phyloP scores from a whole-genome alignment of 768 basidiomycete genomes.

The Lentinus tigrinus region DNA sequence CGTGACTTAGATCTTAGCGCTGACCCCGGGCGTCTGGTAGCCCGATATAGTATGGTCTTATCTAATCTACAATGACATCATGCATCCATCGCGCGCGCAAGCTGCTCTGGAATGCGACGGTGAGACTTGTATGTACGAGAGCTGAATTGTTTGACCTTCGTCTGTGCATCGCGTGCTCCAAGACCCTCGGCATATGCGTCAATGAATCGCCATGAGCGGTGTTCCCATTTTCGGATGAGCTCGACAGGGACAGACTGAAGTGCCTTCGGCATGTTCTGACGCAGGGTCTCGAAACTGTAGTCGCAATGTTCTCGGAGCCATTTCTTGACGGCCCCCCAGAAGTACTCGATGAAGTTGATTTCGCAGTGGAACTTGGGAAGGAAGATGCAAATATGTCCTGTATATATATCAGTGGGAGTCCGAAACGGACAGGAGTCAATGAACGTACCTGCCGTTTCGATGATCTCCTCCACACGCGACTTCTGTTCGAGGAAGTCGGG shows the following conservation, averaged over 20 bases:
- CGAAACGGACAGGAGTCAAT: background rate
- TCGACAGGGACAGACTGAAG: conserved; percentile 19
- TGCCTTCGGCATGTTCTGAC: conserved; percentile 25
- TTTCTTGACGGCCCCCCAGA: conserved; percentile 33
- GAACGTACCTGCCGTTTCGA: background rate
- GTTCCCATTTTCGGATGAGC: conserved; percentile 34
- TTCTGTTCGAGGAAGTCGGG: conserved; percentile 22
- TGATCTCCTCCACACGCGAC: background rate
- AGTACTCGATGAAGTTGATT: conserved; percentile 38
- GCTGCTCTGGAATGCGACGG: conserved; percentile 19
- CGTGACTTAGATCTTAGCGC: background rate
- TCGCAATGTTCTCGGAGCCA: conserved; percentile 26
- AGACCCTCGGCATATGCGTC: conserved; percentile 33
- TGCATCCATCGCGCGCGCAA: background rate
- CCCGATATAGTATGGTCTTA: background rate
- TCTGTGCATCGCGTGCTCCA: conserved; percentile 29
- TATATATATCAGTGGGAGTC: background rate
- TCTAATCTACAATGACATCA: background rate
- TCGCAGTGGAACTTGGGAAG: conserved; percentile 41
- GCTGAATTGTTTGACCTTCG: conserved; percentile 32
- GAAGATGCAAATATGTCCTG: conserved; percentile 35
- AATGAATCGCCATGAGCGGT: conserved; percentile 32
- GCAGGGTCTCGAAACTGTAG: conserved; percentile 27
- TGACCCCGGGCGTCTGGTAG: too few species aligned
- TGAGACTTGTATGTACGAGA: conserved; percentile 30